Evolutionary conservation across 1,284 basidiomycete genomes (phyloP).

Genomic region (Ustilago crameri): DNA sequence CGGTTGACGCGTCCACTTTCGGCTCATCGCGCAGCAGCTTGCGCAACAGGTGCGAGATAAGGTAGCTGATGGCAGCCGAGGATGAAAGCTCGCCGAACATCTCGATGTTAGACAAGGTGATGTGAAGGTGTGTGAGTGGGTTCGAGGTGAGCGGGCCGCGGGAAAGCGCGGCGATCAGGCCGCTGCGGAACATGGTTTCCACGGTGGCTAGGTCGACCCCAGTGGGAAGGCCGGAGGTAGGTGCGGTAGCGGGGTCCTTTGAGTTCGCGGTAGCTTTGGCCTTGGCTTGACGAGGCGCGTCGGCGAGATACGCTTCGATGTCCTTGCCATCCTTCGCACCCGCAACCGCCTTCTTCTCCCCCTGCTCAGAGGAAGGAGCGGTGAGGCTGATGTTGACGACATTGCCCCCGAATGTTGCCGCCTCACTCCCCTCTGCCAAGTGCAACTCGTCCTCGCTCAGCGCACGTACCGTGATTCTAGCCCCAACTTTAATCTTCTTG

Average conservation of each 20-base stretch:
- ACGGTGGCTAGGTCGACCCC: conserved; percentile 36
- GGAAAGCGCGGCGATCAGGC: conserved; percentile 52
- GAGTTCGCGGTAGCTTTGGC: neutral
- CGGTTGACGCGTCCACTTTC: conserved; percentile 12
- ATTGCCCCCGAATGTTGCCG: conserved; percentile 49
- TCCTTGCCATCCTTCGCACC: conserved; percentile 17
- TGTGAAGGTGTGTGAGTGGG: conserved; percentile 52
- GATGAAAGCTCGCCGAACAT: conserved; percentile 54
- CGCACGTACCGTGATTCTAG: conserved; percentile 35
- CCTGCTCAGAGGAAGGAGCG: neutral
- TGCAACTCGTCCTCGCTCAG: conserved; percentile 39
- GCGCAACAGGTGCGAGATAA: conserved; percentile 48
- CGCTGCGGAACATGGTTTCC: conserved; percentile 31
- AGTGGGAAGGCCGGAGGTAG: conserved; percentile 6
- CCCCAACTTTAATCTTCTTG: conserved; percentile 51
- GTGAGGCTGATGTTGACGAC: conserved; percentile 41
- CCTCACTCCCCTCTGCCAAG: conserved; percentile 11
- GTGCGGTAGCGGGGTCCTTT: neutral
- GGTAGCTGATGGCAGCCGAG: conserved; percentile 49
- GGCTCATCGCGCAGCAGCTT: conserved; percentile 38
- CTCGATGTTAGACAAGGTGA: conserved; percentile 42
- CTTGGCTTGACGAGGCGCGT: conserved; percentile 3
- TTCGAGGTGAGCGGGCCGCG: conserved; percentile 62
- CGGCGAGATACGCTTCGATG: conserved; percentile 24
- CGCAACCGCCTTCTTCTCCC: neutral